Evolutionary conservation across 2,329 filamentous ascomycete species (phyloP).

Genomic region (Aureobasidium sp.): DNA sequence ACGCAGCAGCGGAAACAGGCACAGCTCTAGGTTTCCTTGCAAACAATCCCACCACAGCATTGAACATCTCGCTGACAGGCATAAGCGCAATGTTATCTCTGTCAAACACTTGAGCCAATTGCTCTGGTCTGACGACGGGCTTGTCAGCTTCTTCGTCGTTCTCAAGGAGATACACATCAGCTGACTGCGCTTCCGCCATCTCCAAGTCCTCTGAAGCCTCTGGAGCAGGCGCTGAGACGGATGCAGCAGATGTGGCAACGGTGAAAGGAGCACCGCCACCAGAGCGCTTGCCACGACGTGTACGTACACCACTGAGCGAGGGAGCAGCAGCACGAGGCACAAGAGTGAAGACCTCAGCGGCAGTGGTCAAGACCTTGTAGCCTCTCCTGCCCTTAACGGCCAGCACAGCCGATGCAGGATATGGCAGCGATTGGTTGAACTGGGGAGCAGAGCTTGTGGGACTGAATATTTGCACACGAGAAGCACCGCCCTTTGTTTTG

Average conservation of each 20-base stretch:
- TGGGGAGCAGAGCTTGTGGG: not conserved
- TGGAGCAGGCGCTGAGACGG: not conserved
- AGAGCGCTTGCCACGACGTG: conserved; percentile 8
- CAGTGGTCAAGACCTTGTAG: conserved; percentile 69
- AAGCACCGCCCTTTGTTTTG: not conserved
- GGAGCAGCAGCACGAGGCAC: conserved; percentile 24
- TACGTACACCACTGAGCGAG: not conserved
- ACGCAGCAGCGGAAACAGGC: not conserved
- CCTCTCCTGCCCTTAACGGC: conserved; percentile 59
- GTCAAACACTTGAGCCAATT: conserved; percentile 64
- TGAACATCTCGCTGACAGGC: conserved; percentile 68
- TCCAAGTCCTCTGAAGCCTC: conserved; percentile 21
- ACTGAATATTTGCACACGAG: conserved; percentile 7
- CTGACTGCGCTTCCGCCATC: conserved; percentile 25
- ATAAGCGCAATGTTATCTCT: conserved; percentile 62
- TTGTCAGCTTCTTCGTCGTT: conserved; percentile 43
- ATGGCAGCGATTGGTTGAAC: not conserved
- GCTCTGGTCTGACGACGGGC: conserved; percentile 60
- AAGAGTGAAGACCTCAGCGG: conserved; percentile 58
- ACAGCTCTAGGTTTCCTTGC: conserved; percentile 45
- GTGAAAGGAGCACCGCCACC: not conserved
- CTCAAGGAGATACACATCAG: conserved; percentile 21
- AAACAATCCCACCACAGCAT: conserved; percentile 61
- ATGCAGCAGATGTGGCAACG: conserved; percentile 1
- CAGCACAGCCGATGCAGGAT: conserved; percentile 51